Conservation (phyloP, 2,329 filamentous ascomycete genomes). For the Sarocladium kiliense region DNA sequence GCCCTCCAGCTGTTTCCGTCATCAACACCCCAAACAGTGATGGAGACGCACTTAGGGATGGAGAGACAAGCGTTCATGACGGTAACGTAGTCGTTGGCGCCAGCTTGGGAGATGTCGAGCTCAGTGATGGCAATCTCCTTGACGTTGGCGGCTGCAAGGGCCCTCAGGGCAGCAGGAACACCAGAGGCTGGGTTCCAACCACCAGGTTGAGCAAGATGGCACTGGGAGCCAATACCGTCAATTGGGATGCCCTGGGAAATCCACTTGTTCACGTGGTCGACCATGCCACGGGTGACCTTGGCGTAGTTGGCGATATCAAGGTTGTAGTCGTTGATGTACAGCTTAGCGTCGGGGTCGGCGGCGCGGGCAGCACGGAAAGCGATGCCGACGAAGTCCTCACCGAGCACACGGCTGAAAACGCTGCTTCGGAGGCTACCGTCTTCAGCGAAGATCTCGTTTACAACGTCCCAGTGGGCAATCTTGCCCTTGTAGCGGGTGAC, state of each 20-base stretch:
- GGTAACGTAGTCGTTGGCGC: conserved; percentile 51
- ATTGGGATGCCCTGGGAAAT: conserved; percentile 56
- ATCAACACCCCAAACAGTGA: conserved; percentile 57
- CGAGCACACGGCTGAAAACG: conserved; percentile 64
- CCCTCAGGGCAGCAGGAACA: conserved; percentile 43
- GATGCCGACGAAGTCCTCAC: conserved; percentile 64
- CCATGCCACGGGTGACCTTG: conserved; percentile 51
- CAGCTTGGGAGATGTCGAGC: conserved; percentile 58
- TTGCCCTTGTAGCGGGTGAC: conserved; percentile 56
- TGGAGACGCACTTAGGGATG: conserved; percentile 55
- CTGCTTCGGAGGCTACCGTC: conserved; percentile 53
- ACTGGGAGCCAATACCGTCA: conserved; percentile 56
- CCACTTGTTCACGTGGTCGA: conserved; percentile 58
- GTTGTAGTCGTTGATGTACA: conserved; percentile 76
- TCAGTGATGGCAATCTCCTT: conserved; percentile 61
- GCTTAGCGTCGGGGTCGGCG: conserved; percentile 61
- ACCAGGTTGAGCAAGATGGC: conserved; percentile 42
- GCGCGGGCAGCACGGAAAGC: conserved; percentile 64
- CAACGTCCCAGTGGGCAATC: conserved; percentile 57
- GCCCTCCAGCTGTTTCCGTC: conserved; percentile 46
- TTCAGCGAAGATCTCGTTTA: conserved; percentile 61
- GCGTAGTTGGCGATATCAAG: conserved; percentile 54
- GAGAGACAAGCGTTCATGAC: conserved; percentile 54
- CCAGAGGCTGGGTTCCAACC: conserved; percentile 27
- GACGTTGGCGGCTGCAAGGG: conserved; percentile 43